Conservation (phyloP, 352 stramenopile genomes). For the Paralagenidium karlingii region DNA sequence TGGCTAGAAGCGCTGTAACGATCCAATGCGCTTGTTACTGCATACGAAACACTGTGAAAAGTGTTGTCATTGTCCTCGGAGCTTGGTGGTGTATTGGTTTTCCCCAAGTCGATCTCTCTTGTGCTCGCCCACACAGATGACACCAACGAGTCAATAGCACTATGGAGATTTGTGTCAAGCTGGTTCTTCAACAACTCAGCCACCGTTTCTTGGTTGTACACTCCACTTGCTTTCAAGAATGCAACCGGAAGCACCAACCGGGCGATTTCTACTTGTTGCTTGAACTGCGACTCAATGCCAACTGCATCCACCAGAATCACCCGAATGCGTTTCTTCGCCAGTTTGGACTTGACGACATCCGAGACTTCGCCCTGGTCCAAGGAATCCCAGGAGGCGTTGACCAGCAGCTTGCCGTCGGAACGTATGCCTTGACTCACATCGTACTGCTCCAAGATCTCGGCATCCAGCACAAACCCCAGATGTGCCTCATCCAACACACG, state of each 20-base stretch:
- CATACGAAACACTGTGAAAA: no score
- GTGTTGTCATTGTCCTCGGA: no score
- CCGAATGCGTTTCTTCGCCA: slow-evolving; percentile 31
- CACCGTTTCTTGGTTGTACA: slow-evolving; percentile 49
- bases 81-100: no score
- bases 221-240: slow-evolving; percentile 40
- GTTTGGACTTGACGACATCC: slow-evolving; percentile 29
- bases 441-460: slow-evolving; percentile 28
- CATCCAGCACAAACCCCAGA: slow-evolving; percentile 37
- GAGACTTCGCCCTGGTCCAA: slow-evolving; percentile 45
- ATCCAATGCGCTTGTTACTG: slow-evolving; percentile 20
- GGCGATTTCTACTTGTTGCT: slow-evolving; percentile 33
- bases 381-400: slow-evolving; percentile 49
- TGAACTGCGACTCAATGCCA: slow-evolving; percentile 36
- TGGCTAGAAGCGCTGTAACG: slow-evolving; percentile 6
- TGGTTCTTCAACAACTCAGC: slow-evolving; percentile 32
- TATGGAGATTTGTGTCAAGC: slow-evolving; percentile 23
- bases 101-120: no score
- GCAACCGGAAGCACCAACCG: slow-evolving; percentile 30
- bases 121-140: slow-evolving; percentile 44
- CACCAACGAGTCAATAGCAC: slow-evolving; percentile 38
- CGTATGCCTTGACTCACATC: slow-evolving; percentile 43
- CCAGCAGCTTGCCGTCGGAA: slow-evolving; percentile 31
- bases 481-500: slow-evolving; percentile 43
- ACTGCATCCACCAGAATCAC: slow-evolving; percentile 38